A percentile compares a stretch with the other conserved stretches of the same genome.
Conservation (phyloP, 2,329 filamentous ascomycete species). For the Didymella pomorum region DNA sequence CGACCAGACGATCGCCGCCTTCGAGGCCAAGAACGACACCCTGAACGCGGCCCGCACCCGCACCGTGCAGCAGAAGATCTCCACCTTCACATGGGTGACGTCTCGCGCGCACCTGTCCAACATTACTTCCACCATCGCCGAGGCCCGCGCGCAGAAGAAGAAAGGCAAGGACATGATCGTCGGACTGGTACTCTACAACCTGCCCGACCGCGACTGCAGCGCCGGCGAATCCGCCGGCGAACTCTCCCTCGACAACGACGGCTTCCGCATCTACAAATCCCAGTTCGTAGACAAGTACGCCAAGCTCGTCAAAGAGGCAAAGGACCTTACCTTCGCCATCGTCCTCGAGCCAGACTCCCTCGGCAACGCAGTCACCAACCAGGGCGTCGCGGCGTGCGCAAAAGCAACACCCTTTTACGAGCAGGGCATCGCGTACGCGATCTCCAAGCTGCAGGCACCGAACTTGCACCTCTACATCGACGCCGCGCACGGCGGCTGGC, state of each 20-base stretch:
- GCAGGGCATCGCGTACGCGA: conserved; percentile 41
- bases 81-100: conserved; percentile 41
- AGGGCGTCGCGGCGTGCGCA: conserved; percentile 32
- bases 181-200: conserved; percentile 77
- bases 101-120: conserved; percentile 30
- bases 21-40: conserved; percentile 33
- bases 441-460: conserved; percentile 39
- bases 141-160: conserved; percentile 34
- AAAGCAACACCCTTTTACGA: conserved; percentile 39
- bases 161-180: conserved; percentile 32
- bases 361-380: conserved; percentile 42
- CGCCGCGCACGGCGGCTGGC: conserved; percentile 43
- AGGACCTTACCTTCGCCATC: conserved; percentile 41
- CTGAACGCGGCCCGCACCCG: conserved; percentile 39
- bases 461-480: conserved; percentile 43
- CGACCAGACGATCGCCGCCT: conserved; percentile 36
- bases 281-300: conserved; percentile 42
- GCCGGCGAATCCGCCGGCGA: conserved; percentile 81
- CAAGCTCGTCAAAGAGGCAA: conserved; percentile 33
- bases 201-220: conserved; percentile 90
- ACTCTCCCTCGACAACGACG: conserved; percentile 70
- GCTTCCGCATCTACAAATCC: conserved; percentile 37
- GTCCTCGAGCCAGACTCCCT: conserved; percentile 41
- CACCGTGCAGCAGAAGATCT: conserved; percentile 37
- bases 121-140: conserved; percentile 32